These are phyloP conservation scores for Jackrogersella multiformis DNA, from an alignment of 495 filamentous ascomycete genomes.

Conservation along the genomic window DNA sequence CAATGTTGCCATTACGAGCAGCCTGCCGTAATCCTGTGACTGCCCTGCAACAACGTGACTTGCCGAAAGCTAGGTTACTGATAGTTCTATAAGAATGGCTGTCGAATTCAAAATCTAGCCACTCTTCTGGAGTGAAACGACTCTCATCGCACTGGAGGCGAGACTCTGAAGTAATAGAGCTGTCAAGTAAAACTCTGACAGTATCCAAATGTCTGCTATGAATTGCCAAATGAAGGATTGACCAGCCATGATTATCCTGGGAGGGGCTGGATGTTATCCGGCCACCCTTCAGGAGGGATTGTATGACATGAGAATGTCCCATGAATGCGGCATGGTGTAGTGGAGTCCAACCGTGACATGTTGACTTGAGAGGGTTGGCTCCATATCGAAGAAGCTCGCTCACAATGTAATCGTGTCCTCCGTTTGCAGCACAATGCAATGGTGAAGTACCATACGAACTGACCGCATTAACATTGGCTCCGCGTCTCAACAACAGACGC, in stretches of 20 bases:
- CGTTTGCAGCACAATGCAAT: not conserved
- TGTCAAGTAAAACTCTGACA: not conserved
- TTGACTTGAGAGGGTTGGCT: not conserved
- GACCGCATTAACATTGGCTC: not conserved
- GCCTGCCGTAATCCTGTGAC: not conserved
- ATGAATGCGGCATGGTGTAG: not conserved
- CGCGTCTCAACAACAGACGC: not conserved
- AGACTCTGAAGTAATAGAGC: not conserved
- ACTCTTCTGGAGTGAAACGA: not conserved
- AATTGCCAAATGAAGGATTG: not conserved
- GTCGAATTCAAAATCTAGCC: not conserved
- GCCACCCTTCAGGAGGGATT: not conserved
- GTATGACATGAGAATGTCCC: too few species aligned
- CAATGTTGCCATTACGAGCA: not conserved
- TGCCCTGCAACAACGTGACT: not conserved
- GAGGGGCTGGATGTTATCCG: not conserved
- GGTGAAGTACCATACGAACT: not conserved
- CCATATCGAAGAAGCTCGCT: not conserved
- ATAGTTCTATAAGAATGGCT: not conserved
- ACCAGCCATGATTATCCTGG: not conserved
- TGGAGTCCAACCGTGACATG: not conserved
- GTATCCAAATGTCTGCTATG: not conserved
- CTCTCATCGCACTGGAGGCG: not conserved
- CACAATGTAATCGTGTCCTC: not conserved
- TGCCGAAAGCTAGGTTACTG: not conserved